phyloP scores from a whole-genome alignment of 768 basidiomycete genomes.

The Boletus bicolor region DNA sequence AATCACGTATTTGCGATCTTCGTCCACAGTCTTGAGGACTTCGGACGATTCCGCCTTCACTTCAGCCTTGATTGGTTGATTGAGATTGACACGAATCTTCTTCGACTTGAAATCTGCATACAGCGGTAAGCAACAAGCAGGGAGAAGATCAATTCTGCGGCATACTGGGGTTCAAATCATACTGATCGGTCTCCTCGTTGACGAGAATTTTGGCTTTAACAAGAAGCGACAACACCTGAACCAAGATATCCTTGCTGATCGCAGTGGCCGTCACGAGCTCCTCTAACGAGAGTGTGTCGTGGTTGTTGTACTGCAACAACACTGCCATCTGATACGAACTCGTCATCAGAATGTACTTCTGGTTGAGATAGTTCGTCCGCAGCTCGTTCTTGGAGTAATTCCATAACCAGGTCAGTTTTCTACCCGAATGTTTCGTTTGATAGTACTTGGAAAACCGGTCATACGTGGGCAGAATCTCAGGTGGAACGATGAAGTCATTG shows the following conservation, averaged over 20 bases:
- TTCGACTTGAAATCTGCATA: slow-evolving; percentile 80
- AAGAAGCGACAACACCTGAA: slow-evolving; percentile 57
- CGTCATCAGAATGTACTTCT: slow-evolving; percentile 95
- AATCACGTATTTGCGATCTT: slow-evolving; percentile 95
- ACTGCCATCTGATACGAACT: slow-evolving; percentile 95
- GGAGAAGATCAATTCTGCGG: background rate
- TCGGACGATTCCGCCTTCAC: slow-evolving; percentile 87
- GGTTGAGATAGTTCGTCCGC: slow-evolving; percentile 86
- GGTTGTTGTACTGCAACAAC: slow-evolving; percentile 89
- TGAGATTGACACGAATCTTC: slow-evolving; percentile 90
- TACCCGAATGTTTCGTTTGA: slow-evolving; percentile 88
- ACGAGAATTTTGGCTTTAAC: slow-evolving; percentile 88
- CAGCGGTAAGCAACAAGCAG: background rate
- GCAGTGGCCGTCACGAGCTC: slow-evolving; percentile 79
- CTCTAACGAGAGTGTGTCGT: slow-evolving; percentile 78
- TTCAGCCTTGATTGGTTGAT: slow-evolving; percentile 91
- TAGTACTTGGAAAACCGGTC: slow-evolving; percentile 93
- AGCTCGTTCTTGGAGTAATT: slow-evolving; percentile 97
- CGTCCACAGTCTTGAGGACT: slow-evolving; percentile 91
- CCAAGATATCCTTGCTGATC: slow-evolving; percentile 76
- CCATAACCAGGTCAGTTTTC: slow-evolving; percentile 98
- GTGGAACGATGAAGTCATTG: slow-evolving; percentile 86
- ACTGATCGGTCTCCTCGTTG: slow-evolving; percentile 85
- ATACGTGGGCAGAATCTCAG: slow-evolving; percentile 83
- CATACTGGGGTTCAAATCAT: slow-evolving; percentile 84